Base-by-base conservation (phyloP, 805 yeast species). In the Candida saitoana region DNA sequence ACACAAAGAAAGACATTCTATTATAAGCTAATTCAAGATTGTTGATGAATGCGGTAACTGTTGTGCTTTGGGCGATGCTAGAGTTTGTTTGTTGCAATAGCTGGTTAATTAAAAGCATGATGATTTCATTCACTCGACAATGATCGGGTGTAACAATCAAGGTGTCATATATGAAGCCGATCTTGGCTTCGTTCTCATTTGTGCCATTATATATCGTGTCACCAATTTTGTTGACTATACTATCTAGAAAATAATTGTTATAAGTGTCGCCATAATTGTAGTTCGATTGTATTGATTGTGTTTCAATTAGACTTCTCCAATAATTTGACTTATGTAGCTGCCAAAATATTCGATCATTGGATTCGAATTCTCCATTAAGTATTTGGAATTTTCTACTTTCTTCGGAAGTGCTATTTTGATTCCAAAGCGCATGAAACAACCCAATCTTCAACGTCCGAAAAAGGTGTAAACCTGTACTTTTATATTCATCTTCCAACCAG, bases 401-500 rank as follows among this genome's bases (percentile, higher is more conserved):
- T 14, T 45, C 46, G 18, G 50, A 47, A 4, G 33, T 32, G 30
- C 15, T 24, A 24, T 45, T 36, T 33, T 47, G 49, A 7, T 38
- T 29, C 68, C 67, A 63, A 41, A 38, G 63, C 39, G 56, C 60
- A 17, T 40, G 33, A 36, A 57, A 59, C 16, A 64, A 39, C 4
- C 45, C 38, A 12, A 39, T 46, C 43, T 45, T 47, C 16, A 55
- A 32, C 12, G 48, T 34, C 24, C 38, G 33, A 14, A 43, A 40
- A 3, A 24, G 32, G 9, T 29, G 12, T 18, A 22, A 33, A 8
- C 30, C 24, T 0, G 36, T 22, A 3, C 32, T 29, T 4, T 36
- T 15, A 50, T 44, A 52, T 41, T 59, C 59, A 35, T 64, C 70
- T 20, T 50, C 43, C 15, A 67, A 54, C 73, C 73, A 68, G 36